Conservation (phyloP, 1,284 basidiomycete species). For the Rhodotorula glutinis region DNA sequence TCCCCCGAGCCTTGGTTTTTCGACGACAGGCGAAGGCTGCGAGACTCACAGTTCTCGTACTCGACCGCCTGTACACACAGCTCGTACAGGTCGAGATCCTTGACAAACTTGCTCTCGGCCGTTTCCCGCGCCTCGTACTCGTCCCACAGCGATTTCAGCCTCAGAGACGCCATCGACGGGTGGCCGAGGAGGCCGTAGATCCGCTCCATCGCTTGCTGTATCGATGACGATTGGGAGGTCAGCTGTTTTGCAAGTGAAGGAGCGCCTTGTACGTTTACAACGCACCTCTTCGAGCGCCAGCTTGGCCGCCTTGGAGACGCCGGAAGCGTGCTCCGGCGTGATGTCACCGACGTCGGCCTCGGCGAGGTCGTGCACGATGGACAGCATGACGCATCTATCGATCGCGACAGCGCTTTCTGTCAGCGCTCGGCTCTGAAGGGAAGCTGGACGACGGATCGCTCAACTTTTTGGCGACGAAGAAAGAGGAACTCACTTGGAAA, state of each 20-base stretch:
- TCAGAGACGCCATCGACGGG: slow-evolving; percentile 62
- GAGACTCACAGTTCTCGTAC: slow-evolving; percentile 53
- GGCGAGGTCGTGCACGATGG: slow-evolving; percentile 89
- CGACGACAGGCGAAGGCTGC: background rate
- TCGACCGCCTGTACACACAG: slow-evolving; percentile 68
- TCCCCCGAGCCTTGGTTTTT: background rate
- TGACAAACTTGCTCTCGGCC: slow-evolving; percentile 83
- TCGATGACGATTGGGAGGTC: rapidly evolving
- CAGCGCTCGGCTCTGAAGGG: background rate
- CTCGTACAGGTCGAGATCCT: slow-evolving; percentile 93
- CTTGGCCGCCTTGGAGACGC: slow-evolving; percentile 78
- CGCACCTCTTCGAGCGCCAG: slow-evolving; percentile 65
- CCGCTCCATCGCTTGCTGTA: slow-evolving; percentile 81
- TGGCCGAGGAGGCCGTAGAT: slow-evolving; percentile 88
- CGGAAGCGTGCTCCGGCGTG: slow-evolving; percentile 68
- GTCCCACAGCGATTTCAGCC: slow-evolving; percentile 78
- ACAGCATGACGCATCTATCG: slow-evolving; percentile 79
- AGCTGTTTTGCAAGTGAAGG: background rate
- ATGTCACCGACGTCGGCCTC: slow-evolving; percentile 98
- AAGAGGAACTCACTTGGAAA: slow-evolving; percentile 58
- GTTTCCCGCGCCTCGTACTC: slow-evolving; percentile 85
- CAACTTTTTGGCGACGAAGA: slow-evolving; percentile 30
- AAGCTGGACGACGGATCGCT: background rate
- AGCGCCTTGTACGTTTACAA: background rate
- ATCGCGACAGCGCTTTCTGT: background rate